Evolutionary conservation across 495 filamentous ascomycete genomes (phyloP).

Genomic region (Lasiosphaeria hispida): DNA sequence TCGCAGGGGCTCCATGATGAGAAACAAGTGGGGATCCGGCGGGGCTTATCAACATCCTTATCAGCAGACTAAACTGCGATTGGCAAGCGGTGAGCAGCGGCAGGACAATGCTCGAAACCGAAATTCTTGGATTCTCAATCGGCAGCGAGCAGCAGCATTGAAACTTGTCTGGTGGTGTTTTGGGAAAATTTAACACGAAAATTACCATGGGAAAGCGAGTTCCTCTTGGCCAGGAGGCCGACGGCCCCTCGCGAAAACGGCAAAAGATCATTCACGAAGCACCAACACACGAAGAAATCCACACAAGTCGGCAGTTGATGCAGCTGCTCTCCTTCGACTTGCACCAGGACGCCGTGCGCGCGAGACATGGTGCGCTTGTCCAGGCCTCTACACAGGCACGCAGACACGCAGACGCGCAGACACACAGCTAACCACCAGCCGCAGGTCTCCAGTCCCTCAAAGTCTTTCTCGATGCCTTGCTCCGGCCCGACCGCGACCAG

Average conservation of each 20-base stretch:
- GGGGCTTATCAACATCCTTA: constrained; percentile 1
- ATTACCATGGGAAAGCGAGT: constrained; percentile 42
- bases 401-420: neutral
- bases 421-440: neutral
- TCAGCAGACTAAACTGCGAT: constrained; percentile 19
- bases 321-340: constrained; percentile 60
- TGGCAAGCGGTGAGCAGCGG: constrained; percentile 23
- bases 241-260: constrained; percentile 28
- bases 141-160: neutral
- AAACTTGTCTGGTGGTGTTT: neutral
- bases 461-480: constrained; percentile 65
- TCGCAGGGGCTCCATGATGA: too few relatives aligned
- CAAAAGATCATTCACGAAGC: constrained; percentile 43
- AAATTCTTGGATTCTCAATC: neutral
- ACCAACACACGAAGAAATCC: constrained; percentile 54
- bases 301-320: constrained; percentile 58
- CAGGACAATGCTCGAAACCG: constrained; percentile 24
- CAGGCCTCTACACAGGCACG: too few relatives aligned
- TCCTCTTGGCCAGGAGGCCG: constrained; percentile 31
- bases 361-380: constrained; percentile 59
- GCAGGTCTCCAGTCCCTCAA: constrained; percentile 75
- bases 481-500: constrained; percentile 50
- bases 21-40: too few relatives aligned
- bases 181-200: neutral
- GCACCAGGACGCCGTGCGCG: constrained; percentile 54